Evolutionary conservation across 768 basidiomycete genomes (phyloP).

Genomic region (Boletus rubropictus): DNA sequence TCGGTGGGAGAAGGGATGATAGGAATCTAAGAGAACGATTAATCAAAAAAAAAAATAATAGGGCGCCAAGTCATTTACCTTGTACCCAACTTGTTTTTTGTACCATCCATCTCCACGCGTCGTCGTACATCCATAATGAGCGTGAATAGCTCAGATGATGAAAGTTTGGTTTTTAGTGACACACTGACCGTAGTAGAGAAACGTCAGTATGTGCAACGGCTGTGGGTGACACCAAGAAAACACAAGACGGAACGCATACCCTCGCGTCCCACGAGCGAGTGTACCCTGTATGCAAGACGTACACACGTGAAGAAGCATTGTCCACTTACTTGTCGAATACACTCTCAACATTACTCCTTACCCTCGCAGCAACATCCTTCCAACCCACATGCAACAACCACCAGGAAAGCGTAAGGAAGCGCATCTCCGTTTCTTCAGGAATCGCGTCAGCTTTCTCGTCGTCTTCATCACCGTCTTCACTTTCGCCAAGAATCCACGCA

Average conservation of each 20-base stretch:
- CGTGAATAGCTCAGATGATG: slow-evolving; percentile 58
- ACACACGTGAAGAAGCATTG: not conserved
- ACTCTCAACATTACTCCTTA: slow-evolving; percentile 69
- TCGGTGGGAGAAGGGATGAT: slow-evolving; percentile 70
- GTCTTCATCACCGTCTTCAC: slow-evolving; percentile 25
- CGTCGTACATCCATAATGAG: slow-evolving; percentile 70
- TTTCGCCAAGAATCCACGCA: slow-evolving; percentile 18
- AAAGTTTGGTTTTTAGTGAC: slow-evolving; percentile 76
- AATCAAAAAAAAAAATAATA: not conserved
- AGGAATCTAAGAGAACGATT: slow-evolving; percentile 41
- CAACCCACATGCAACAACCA: slow-evolving; percentile 91
- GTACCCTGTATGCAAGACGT: not conserved
- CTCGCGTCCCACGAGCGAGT: not conserved
- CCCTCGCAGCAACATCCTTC: slow-evolving; percentile 74
- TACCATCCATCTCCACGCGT: slow-evolving; percentile 68
- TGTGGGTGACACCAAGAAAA: not conserved
- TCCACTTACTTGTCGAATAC: slow-evolving; percentile 74
- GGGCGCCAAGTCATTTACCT: slow-evolving; percentile 7
- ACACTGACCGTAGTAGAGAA: slow-evolving; percentile 43
- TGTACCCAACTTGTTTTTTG: slow-evolving; percentile 17
- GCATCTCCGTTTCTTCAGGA: slow-evolving; percentile 64
- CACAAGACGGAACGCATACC: not conserved
- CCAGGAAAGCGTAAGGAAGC: slow-evolving; percentile 85
- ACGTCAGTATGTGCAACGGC: slow-evolving; percentile 6
- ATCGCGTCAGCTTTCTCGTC: slow-evolving; percentile 34